phyloP scores from a whole-genome alignment of 1,284 basidiomycete genomes.

The Heterobasidion annosum region DNA sequence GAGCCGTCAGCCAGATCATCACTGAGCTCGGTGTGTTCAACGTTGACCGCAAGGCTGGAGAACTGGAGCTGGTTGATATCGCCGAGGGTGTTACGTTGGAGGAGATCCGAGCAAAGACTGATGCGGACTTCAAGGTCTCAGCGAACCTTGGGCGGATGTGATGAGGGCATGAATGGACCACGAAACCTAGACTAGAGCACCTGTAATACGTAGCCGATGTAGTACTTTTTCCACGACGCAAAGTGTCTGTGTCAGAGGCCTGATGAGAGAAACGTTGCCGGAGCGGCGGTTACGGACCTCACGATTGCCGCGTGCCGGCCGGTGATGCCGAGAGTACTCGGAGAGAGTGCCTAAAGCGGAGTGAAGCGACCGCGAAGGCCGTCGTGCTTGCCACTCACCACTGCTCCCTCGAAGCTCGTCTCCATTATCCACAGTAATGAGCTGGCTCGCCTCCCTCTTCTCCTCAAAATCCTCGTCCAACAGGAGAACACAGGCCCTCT shows the following conservation, averaged over 20 bases:
- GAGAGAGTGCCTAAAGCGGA: not conserved
- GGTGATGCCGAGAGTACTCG: no score
- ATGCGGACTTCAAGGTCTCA: slow-evolving; percentile 62
- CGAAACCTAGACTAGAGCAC: not conserved
- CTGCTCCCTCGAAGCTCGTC: slow-evolving; percentile 6
- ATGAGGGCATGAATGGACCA: not conserved
- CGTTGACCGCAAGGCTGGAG: slow-evolving; percentile 70
- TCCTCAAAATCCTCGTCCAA: slow-evolving; percentile 32
- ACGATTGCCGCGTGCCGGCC: no score
- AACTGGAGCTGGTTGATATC: slow-evolving; percentile 73
- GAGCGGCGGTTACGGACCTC: no score
- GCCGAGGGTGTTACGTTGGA: slow-evolving; percentile 79
- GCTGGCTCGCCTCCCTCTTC: slow-evolving; percentile 64
- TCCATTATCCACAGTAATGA: slow-evolving; percentile 33
- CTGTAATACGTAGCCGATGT: not conserved
- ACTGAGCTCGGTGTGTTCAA: slow-evolving; percentile 91
- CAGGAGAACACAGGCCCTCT: slow-evolving; percentile 53
- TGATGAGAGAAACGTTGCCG: no score
- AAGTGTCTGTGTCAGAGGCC: no score
- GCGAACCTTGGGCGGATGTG: slow-evolving; percentile 16
- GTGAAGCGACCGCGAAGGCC: not conserved
- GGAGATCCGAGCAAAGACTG: slow-evolving; percentile 82
- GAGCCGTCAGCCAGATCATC: slow-evolving; percentile 83
- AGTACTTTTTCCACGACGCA: no score
- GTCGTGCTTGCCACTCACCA: slow-evolving; percentile 1